These are phyloP conservation scores for Cinnamomum micranthum DNA, from an alignment of 164 flowering plant species.

Conservation along the genomic window DNA sequence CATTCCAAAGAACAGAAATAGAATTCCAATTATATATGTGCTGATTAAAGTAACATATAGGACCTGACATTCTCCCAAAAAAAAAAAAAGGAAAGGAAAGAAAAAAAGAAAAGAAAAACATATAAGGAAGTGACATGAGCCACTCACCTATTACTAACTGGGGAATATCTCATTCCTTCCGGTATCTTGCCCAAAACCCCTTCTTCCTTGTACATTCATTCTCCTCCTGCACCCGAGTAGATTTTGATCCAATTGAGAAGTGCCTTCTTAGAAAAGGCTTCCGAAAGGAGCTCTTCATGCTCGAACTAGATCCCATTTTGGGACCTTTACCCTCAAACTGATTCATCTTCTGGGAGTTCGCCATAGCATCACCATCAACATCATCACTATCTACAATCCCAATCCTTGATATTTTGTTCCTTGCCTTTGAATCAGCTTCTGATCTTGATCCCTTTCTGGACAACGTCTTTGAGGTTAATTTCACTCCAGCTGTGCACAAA, in stretches of 20 bases:
- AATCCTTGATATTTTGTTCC: constrained; percentile 45
- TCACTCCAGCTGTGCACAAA: constrained; percentile 61
- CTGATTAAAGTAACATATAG: neutral
- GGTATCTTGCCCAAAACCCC: constrained; percentile 69
- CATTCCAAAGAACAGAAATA: neutral
- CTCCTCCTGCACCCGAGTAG: constrained; percentile 36
- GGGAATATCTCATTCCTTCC: constrained; percentile 33
- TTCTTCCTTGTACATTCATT: constrained; percentile 46
- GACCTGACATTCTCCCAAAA: neutral
- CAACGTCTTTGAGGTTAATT: constrained; percentile 41
- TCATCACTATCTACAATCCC: constrained; percentile 49
- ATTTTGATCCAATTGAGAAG: constrained; percentile 62
- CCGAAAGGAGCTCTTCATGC: constrained; percentile 42
- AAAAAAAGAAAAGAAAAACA: neutral
- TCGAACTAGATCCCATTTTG: constrained; percentile 54
- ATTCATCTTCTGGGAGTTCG: constrained; percentile 24
- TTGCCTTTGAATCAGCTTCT: constrained; percentile 56
- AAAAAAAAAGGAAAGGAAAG: no score
- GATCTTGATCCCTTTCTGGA: constrained; percentile 44
- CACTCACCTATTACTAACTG: constrained; percentile 13
- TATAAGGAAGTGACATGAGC: neutral
- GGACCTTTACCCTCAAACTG: constrained; percentile 37
- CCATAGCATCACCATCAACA: constrained; percentile 30
- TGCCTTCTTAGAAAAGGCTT: constrained; percentile 75
- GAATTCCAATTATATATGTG: neutral